Percentiles rank a stretch among this genome's conserved stretches.
Conservation (phyloP, 352 stramenopile genomes). For the Thalassiosira livingstoniorum region DNA sequence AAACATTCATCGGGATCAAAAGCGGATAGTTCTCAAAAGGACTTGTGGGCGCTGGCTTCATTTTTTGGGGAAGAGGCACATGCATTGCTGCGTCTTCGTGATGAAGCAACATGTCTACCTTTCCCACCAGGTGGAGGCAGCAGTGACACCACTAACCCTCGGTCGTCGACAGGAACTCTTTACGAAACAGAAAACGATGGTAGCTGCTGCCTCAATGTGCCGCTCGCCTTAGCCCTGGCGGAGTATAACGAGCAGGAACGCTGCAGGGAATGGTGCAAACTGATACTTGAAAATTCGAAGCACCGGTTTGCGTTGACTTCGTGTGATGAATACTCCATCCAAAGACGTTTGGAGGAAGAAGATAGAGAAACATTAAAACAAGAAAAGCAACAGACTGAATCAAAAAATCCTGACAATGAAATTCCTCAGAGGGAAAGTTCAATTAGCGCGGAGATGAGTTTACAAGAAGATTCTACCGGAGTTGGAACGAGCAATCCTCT, state of each 20-base stretch:
- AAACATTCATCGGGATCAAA: background rate
- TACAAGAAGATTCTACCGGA: background rate
- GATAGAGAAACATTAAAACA: background rate
- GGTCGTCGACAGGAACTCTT: background rate
- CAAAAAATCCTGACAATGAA: background rate
- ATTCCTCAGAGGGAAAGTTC: background rate
- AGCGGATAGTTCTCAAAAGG: background rate
- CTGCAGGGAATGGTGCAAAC: slow-evolving; percentile 57
- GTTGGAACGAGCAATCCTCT: slow-evolving; percentile 6
- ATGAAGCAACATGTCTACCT: slow-evolving; percentile 31
- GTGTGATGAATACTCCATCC: slow-evolving; percentile 57
- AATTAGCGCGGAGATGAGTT: background rate
- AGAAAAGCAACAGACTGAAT: background rate
- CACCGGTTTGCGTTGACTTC: slow-evolving; percentile 52
- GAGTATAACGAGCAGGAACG: slow-evolving; percentile 71
- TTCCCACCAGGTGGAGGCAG: background rate
- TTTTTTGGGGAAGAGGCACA: slow-evolving; percentile 65
- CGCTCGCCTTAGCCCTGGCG: slow-evolving; percentile 52
- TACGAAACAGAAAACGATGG: background rate
- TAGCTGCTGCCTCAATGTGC: background rate
- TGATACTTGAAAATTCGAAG: slow-evolving; percentile 45
- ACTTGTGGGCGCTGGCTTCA: slow-evolving; percentile 46
- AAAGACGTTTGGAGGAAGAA: slow-evolving; percentile 18
- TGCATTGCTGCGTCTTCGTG: slow-evolving; percentile 40
- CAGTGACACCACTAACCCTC: background rate